A percentile compares a stretch with the other conserved stretches of the same genome.
phyloP scores from a whole-genome alignment of 2,329 filamentous ascomycete genomes.

The Fusarium pseudograminearum region DNA sequence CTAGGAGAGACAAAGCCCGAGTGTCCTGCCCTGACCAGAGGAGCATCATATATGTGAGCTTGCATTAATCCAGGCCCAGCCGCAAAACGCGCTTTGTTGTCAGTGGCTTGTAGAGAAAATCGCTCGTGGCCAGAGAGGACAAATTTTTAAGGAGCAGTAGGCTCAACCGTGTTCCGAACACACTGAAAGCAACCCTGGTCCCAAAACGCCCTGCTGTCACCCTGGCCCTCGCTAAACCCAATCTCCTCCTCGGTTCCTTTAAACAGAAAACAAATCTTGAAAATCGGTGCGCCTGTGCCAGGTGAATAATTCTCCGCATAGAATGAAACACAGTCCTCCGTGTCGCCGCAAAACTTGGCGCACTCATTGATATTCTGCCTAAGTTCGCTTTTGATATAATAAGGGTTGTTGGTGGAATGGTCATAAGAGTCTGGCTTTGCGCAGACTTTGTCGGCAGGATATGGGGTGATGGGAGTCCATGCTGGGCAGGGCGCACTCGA shows the following conservation, averaged over 20 bases:
- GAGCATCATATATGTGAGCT: too few species aligned
- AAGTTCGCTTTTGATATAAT: background rate
- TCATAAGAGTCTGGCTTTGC: background rate
- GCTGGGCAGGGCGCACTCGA: background rate
- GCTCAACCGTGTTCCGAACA: background rate
- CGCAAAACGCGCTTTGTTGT: too few species aligned
- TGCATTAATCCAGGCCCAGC: too few species aligned
- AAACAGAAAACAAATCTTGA: conserved; percentile 3
- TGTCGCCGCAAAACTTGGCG: conserved; percentile 9
- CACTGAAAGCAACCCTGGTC: conserved; percentile 14
- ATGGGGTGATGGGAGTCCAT: background rate
- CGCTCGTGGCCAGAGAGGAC: too few species aligned
- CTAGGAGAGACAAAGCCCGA: too few species aligned
- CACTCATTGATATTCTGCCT: background rate
- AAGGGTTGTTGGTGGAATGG: background rate
- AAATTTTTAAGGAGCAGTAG: background rate
- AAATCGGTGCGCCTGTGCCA: background rate
- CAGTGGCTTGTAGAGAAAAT: too few species aligned
- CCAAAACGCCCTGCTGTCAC: background rate
- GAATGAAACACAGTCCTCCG: background rate
- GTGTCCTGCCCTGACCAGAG: too few species aligned
- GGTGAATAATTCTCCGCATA: conserved; percentile 2
- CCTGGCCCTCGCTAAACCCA: background rate
- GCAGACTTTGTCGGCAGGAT: conserved; percentile 4
- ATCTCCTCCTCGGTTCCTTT: conserved; percentile 2